Conservation (phyloP, 495 filamentous ascomycete genomes). For the Aspergillus diversus region DNA sequence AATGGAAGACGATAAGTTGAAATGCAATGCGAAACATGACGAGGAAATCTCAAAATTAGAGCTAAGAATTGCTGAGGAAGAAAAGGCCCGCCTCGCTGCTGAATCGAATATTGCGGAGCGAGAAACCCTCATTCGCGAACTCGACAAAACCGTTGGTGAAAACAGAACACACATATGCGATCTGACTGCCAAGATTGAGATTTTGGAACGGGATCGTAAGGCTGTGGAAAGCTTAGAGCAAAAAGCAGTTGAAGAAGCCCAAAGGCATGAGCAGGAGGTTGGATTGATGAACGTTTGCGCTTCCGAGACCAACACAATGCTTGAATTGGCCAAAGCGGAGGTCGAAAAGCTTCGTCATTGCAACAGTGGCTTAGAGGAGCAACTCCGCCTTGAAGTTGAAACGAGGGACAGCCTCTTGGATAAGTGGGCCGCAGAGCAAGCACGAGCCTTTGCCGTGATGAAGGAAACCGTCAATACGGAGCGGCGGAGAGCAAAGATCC, state of each 20-base stretch:
- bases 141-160: conserved; percentile 41
- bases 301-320: conserved; percentile 42
- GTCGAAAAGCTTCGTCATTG: conserved; percentile 34
- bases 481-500: conserved; percentile 44
- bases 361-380: conserved; percentile 42
- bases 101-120: conserved; percentile 40
- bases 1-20: conserved; percentile 59
- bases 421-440: conserved; percentile 45
- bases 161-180: conserved; percentile 44
- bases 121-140: conserved; percentile 40
- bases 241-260: conserved; percentile 32
- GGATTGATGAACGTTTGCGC: conserved; percentile 45
- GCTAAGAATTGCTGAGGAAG: conserved; percentile 40
- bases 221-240: conserved; percentile 34
- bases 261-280: conserved; percentile 48
- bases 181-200: conserved; percentile 36
- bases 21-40: conserved; percentile 32
- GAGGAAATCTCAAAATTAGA: conserved; percentile 47
- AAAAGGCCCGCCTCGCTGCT: conserved; percentile 37
- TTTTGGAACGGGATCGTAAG: conserved; percentile 37
- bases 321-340: conserved; percentile 38
- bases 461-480: conserved; percentile 43
- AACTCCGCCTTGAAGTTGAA: conserved; percentile 39
- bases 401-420: conserved; percentile 43
- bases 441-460: conserved; percentile 42